Base-by-base conservation (phyloP, 2,329 filamentous ascomycete genomes). In the Paecilomyces formosus region DNA sequence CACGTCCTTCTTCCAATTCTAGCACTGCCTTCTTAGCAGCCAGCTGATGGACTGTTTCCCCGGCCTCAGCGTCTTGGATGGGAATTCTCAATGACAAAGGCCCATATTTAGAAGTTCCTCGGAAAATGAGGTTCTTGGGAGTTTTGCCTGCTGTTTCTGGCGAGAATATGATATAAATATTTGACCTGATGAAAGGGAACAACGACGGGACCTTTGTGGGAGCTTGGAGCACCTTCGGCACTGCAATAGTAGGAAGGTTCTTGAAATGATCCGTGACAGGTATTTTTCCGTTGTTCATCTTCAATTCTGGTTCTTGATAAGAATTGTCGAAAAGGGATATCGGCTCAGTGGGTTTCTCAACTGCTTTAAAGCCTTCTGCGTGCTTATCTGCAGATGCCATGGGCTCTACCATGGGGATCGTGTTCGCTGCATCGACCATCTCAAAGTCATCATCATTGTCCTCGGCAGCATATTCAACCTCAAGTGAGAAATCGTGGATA, bases 1-100 rank as follows among this genome's bases (percentile, higher is more conserved):
- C 88, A 24, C 86, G 80, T 0, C 84, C 83, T 68, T 89, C 82
- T 70, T 92, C 88, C 0, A 92, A 80, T 62, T 91, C 88, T 53
- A 83, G 77, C 15, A 87, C 78, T 1, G 85, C 85, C 68, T 87
- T 89, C 57, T 84, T 83, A 0, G 86, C 87, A 0, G 87, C 87
- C 0, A 92, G 82, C 64, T 88, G 85, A 67, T 91, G 88, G 50
- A 90, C 82, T 0, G 82, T 87, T 55, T 82, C 73, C 2, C 78
- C 79, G 31, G 73, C 68, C 0, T 76, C 63, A 0, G 83, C 70
- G 2, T 76, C 64, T 1, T 82, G 78, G 39, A 91, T 76, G 0
- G 87, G 86, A 12, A 92, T 86, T 50, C 83, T 81, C 4, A 90
- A 79, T 56, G 83, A 78, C 0, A 91, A 74, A 0, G 85, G 84